These are phyloP conservation scores for Golovinomyces cichoracearum DNA, from an alignment of 2,329 filamentous ascomycete genomes.

Conservation along the genomic window DNA sequence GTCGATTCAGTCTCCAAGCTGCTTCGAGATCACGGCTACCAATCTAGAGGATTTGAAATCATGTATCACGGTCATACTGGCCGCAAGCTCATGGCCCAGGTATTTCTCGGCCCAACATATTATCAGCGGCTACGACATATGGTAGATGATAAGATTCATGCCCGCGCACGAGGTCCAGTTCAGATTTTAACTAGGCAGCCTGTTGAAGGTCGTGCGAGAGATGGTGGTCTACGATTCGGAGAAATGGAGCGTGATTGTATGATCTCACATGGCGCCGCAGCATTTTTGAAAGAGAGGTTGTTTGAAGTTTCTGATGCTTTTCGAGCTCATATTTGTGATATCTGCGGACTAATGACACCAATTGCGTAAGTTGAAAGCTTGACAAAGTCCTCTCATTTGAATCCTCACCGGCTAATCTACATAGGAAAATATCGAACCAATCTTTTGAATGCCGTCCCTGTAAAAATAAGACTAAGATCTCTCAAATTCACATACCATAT, in stretches of 20 bases:
- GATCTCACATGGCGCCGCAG: constrained; percentile 96
- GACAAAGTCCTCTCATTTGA: neutral
- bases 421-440: constrained; percentile 74
- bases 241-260: constrained; percentile 99
- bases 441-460: constrained; percentile 92
- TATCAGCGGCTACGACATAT: constrained; percentile 97
- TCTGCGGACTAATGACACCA: constrained; percentile 95
- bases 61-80: constrained; percentile 99
- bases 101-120: constrained; percentile 94
- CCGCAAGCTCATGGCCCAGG: constrained; percentile 71
- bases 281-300: constrained; percentile 88
- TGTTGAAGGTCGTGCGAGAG: constrained; percentile 90
- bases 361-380: constrained; percentile 52
- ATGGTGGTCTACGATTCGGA: constrained; percentile 96
- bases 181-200: constrained; percentile 95
- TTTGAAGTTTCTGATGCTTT: constrained; percentile 97
- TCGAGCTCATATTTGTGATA: constrained; percentile 92
- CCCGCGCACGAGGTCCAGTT: constrained; percentile 83
- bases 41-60: constrained; percentile 88
- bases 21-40: constrained; percentile 71
- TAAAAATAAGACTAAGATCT: constrained; percentile 98
- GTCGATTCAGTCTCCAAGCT: constrained; percentile 78
- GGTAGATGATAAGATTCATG: constrained; percentile 99
- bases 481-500: constrained; percentile 92
- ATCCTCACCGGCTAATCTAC: neutral